Base-by-base conservation (phyloP, 768 basidiomycete genomes). In the Boletus barrowsii region DNA sequence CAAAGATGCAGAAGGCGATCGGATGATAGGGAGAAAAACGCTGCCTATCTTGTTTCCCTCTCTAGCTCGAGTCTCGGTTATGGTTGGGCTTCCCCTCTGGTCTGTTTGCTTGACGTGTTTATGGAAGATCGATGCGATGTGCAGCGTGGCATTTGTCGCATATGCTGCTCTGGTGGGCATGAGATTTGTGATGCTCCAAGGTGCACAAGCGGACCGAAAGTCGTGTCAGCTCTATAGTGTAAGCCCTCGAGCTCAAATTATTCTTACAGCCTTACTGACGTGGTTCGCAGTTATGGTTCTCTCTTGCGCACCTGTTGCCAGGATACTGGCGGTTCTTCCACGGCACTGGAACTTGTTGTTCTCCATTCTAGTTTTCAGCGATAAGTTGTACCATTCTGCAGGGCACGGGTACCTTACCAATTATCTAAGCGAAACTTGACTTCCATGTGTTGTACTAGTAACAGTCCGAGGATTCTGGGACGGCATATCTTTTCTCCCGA, bases 1-100 rank as follows among this genome's bases (percentile, higher is more conserved):
- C 52, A 68, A 75, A 45, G 80, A 81, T 45, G 62, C 72, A 35
- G 71, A 73, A 17, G 79, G 79, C 10, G 80, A 80, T 47, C 56
- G 61, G 1, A 53, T 66, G 13, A 64, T 69, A 11, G 76, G 75
- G 4, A 66, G 79, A 26, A 57, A 64, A 10, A 81, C 79, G 0
- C 54, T 80, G 2, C 79, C 80, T 4, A 76, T 80, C 53, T 70
- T 70, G 13, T 68, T 73, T 17, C 79, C 80, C 17, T 61, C 45
- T 11, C 57, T 65, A 15, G 65, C 67, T 8, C 65, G 68, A 18
- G 14, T 47, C 1, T 65, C 67, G 15, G 65, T 62, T 17, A 60
- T 71, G 61, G 13, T 69, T 10, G 63, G 62, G 33, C 46, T 69
- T 3, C 68, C 68, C 8, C 37, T 71, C 17, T 69, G 68, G 69